phyloP scores from a whole-genome alignment of 495 filamentous ascomycete species.

The Gamarada debralockiae region DNA sequence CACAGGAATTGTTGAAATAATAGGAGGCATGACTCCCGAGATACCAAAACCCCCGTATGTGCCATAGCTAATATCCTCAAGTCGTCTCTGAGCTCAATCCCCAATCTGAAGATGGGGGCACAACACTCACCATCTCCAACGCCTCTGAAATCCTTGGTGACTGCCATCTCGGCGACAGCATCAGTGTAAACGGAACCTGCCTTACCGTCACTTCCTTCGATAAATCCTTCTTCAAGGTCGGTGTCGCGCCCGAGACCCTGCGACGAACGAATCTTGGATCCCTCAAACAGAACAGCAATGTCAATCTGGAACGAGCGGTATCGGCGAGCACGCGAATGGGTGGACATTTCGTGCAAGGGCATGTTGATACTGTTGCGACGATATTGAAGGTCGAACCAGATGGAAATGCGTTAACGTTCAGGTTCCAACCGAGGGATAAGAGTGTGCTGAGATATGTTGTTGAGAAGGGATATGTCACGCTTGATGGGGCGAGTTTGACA shows the following conservation, averaged over 20 bases:
- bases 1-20: constrained; percentile 92
- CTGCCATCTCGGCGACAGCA: constrained; percentile 85
- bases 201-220: constrained; percentile 83
- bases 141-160: constrained; percentile 74
- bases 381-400: constrained; percentile 69
- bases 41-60: not conserved
- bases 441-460: constrained; percentile 78
- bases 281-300: constrained; percentile 47
- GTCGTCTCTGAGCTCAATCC: constrained; percentile 79
- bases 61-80: constrained; percentile 35
- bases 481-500: constrained; percentile 96
- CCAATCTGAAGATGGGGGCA: constrained; percentile 78
- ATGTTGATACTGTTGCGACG: constrained; percentile 83
- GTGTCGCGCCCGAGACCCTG: constrained; percentile 93
- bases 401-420: constrained; percentile 81
- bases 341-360: constrained; percentile 83
- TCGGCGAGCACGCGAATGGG: constrained; percentile 86
- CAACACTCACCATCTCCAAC: constrained; percentile 80
- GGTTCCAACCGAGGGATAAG: constrained; percentile 67
- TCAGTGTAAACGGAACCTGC: constrained; percentile 82
- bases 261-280: constrained; percentile 90
- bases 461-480: constrained; percentile 92
- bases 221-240: constrained; percentile 72
- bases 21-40: constrained; percentile 66
- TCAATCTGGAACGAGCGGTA: constrained; percentile 94